Evolutionary conservation across 352 stramenopile species (phyloP).

Genomic region (Globisporangium echinulatum): DNA sequence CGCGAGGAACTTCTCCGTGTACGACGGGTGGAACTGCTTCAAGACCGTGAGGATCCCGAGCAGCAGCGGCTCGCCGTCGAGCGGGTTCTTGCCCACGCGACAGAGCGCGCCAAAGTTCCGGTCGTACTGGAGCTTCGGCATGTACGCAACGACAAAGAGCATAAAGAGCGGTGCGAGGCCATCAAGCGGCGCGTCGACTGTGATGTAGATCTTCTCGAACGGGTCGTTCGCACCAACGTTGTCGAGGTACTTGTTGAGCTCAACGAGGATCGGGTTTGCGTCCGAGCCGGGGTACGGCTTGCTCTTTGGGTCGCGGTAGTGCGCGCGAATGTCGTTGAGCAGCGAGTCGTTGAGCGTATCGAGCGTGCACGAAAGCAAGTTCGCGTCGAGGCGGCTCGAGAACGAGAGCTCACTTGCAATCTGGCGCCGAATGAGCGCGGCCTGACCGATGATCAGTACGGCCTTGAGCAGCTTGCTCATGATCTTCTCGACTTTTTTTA

Average conservation of each 20-base stretch:
- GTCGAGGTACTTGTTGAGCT: conserved; percentile 90
- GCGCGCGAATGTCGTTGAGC: conserved; percentile 83
- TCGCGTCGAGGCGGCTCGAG: conserved; percentile 86
- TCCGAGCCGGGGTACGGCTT: conserved; percentile 75
- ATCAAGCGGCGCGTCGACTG: conserved; percentile 86
- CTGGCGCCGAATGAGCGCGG: conserved; percentile 89
- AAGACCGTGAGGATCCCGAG: conserved; percentile 90
- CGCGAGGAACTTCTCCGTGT: conserved; percentile 89
- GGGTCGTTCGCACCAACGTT: conserved; percentile 90
- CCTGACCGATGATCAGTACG: conserved; percentile 90
- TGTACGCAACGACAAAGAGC: conserved; percentile 91
- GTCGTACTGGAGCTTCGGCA: conserved; percentile 92
- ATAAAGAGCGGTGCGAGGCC: conserved; percentile 88
- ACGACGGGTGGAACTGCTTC: conserved; percentile 94
- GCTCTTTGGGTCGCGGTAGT: conserved; percentile 79
- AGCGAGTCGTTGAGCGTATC: conserved; percentile 89
- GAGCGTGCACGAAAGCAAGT: conserved; percentile 85
- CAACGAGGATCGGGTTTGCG: conserved; percentile 79
- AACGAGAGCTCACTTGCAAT: conserved; percentile 91
- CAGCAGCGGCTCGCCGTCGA: conserved; percentile 90
- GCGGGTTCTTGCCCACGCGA: conserved; percentile 86
- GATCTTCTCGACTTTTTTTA: conserved; percentile 93
- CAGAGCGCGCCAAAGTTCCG: conserved; percentile 87
- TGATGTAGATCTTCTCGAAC: conserved; percentile 93
- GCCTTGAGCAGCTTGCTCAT: conserved; percentile 92